Base-by-base conservation (phyloP, 441 rosid species). In the Cnidoscolus chayamansa region DNA sequence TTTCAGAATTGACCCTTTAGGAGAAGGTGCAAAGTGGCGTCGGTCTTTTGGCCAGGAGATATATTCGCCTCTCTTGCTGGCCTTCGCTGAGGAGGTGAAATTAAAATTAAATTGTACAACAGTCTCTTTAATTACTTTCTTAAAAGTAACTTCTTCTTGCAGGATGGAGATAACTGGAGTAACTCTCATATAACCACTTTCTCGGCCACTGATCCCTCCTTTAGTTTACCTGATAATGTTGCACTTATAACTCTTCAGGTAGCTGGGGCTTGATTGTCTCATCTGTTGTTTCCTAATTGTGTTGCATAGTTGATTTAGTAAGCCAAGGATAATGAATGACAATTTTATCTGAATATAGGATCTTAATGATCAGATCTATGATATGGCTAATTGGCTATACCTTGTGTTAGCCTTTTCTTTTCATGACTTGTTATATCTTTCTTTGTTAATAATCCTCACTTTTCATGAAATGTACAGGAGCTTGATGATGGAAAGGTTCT, bases 11-110 rank as follows among this genome's bases (percentile, higher is more conserved):
- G 91, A 87, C 58, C 79, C 76, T 10, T 30, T 85, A 10, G 89
- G 90, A 71, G 86, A 84, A 74, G 91, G 91, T 67, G 86, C 91
- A 45, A 84, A 80, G 75, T 87, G 91, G 89, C 87, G 91, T 49
- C 89, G 85, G 56, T 57, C 86, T 63, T 83, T 79, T 61, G 86
- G 91, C 64, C 89, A 85, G 77, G 89, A 87, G 75, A 79, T 87
- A 78, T 87, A 84, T 82, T 87, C 91, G 12, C 91, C 89, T 0
- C 81, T 84, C 53, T 75, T 87, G 55, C 73, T 87, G 66, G 91
- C 91, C 19, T 87, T 87, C 71, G 74, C 89, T 37, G 87, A 85
- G 67, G 84, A 84, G 87, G 89, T 85, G 71, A 63, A 63, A 58
- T 31, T 54, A 66, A 49, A 60, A 58, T 47, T n/a, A 9, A 64